Base-by-base conservation (phyloP, 2,329 filamentous ascomycete species). In the Polychaeton citri region DNA sequence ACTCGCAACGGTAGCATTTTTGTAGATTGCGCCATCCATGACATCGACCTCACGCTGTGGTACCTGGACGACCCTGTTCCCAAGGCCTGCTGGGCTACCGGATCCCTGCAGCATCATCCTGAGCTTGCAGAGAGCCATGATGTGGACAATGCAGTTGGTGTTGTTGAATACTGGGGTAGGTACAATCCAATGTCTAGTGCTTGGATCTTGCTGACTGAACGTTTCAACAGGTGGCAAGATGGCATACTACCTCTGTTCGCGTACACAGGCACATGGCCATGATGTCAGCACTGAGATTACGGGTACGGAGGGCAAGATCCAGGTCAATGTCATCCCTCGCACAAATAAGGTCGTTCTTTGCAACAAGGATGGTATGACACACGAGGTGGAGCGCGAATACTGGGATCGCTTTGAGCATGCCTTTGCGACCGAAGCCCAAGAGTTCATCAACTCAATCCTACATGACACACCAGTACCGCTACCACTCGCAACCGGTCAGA, bases 81-180 rank as follows among this genome's bases (percentile, higher is more conserved):
- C 13, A 63, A 64, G 42, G 49, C 51, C 10, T 40, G 42, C 20
- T 49, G 39, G 20, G 48, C 43, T 15, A 38, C 38, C n/a, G 47
- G 46, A 16, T 40, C 39, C 13, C 43, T 54, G 8, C 47, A 52
- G 12, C 47, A 53, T 15, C 58, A 64, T 33, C 54, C 55, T 12
- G 61, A 57, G 20, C 55, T 65, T 3, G 50, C 52, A 17, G 48
- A 54, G 16, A 43, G 55, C 40, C 51, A 58, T 19, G 64, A 66
- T 39, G 57, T 54, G 16, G 63, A 66, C 43, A 66, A 65, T 36
- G 61, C 53, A 4, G 52, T 66, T 4, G 64, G 58, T 3, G 51
- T 63, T 10, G 58, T 66, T 33, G 62, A 67, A 42, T 66, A 60
- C 43, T 60, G 53, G 51, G 57, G 54, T n/a, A n/a, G n/a, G n/a